phyloP scores from a whole-genome alignment of 192 early-diverging fungal species.

The Entomortierella parvispora region DNA sequence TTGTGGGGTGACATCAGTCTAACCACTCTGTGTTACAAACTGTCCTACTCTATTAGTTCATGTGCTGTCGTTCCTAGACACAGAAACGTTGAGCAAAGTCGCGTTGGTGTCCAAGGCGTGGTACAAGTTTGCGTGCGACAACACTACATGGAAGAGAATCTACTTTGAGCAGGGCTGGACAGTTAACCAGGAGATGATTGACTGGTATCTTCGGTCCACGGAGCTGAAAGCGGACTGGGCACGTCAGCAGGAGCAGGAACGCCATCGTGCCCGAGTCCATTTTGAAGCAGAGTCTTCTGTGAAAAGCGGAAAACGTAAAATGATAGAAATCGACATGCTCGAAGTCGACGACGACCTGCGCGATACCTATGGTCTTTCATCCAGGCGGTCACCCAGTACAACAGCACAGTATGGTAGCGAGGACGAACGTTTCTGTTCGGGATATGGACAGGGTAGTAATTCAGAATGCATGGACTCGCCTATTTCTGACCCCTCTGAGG shows the following conservation, averaged over 20 bases:
- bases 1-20: background rate
- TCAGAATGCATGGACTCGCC: background rate
- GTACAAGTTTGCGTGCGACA: slow-evolving; percentile 68
- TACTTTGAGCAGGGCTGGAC: slow-evolving; percentile 58
- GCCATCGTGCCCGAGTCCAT: background rate
- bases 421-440: background rate
- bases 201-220: slow-evolving; percentile 40
- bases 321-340: slow-evolving; percentile 28
- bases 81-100: slow-evolving; percentile 55
- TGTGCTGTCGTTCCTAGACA: slow-evolving; percentile 63
- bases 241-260: background rate
- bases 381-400: background rate
- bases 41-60: slow-evolving; percentile 25
- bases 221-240: slow-evolving; percentile 8
- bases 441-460: background rate
- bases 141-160: slow-evolving; percentile 67
- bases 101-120: slow-evolving; percentile 67
- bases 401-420: slow-evolving; percentile 1
- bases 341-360: background rate
- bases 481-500: background rate
- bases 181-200: slow-evolving; percentile 50
- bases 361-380: background rate
- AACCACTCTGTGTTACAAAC: background rate
- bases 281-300: slow-evolving; percentile 8
- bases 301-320: slow-evolving; percentile 38